Conservation (phyloP, 768 basidiomycete genomes). For the Kwoniella botswanensis region DNA sequence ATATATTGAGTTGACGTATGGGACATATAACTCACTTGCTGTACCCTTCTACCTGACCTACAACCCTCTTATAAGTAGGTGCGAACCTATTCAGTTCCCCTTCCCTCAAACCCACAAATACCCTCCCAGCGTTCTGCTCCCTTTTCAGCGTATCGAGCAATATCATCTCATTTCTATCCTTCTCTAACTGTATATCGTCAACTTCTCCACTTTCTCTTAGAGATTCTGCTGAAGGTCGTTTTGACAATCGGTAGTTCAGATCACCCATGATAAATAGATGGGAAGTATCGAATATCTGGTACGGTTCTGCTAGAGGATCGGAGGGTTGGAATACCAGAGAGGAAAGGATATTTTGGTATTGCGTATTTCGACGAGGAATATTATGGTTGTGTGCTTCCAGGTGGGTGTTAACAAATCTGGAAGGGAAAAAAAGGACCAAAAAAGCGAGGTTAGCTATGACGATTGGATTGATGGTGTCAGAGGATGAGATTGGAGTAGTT, state of each 20-base stretch:
- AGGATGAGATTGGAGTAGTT: no score
- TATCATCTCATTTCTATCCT: constrained; percentile 47
- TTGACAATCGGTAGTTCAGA: constrained; percentile 79
- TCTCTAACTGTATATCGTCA: constrained; percentile 40
- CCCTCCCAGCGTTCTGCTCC: constrained; percentile 69
- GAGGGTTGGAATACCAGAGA: constrained; percentile 76
- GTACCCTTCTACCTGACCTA: constrained; percentile 83
- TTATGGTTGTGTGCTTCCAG: constrained; percentile 79
- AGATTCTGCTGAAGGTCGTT: constrained; percentile 35
- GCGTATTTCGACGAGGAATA: constrained; percentile 69
- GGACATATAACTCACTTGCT: constrained; percentile 63
- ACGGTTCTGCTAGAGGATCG: constrained; percentile 63
- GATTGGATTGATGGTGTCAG: no score
- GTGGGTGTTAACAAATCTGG: constrained; percentile 89
- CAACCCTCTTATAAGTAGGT: constrained; percentile 84
- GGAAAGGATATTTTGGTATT: constrained; percentile 80
- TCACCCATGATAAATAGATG: constrained; percentile 94
- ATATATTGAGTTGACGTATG: constrained; percentile 46
- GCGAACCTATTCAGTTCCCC: constrained; percentile 89
- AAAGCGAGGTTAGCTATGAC: not conserved
- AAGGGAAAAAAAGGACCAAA: not conserved
- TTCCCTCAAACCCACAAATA: constrained; percentile 76
- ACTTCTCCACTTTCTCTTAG: constrained; percentile 20
- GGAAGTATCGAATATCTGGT: constrained; percentile 74
- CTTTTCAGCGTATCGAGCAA: constrained; percentile 49